A percentile compares a stretch with the other conserved stretches of the same genome.
These are phyloP conservation scores for Camelina hispida DNA, from an alignment of 345 rosid genomes.

Conservation along the genomic window DNA sequence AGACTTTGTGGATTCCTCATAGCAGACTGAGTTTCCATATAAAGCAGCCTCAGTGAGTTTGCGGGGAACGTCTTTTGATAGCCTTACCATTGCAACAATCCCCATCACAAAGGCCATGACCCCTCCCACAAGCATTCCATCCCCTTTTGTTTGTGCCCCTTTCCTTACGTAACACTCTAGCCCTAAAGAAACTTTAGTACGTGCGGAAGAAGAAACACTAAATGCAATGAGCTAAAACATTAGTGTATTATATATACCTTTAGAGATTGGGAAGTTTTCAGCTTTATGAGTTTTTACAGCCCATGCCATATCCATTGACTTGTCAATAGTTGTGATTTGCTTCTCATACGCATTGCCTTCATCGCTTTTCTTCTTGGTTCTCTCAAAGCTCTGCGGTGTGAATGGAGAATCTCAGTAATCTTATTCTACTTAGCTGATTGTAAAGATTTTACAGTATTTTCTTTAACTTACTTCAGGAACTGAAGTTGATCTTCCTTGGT, in stretches of 20 bases:
- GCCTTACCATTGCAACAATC: slow-evolving; percentile 63
- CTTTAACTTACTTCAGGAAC: neutral
- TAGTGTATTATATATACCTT: slow-evolving; percentile 33
- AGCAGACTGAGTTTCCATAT: slow-evolving; percentile 53
- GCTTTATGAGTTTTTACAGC: slow-evolving; percentile 25
- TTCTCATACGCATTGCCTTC: slow-evolving; percentile 41
- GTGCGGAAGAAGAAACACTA: neutral
- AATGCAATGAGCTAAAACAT: neutral
- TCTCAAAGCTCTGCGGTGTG: slow-evolving; percentile 31
- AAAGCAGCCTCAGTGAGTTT: slow-evolving; percentile 65
- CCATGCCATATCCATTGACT: slow-evolving; percentile 47
- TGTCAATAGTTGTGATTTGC: slow-evolving; percentile 57
- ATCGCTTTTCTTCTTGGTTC: slow-evolving; percentile 34
- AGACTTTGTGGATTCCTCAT: slow-evolving; percentile 39
- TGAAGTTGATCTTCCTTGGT: slow-evolving; percentile 41
- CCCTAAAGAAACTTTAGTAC: slow-evolving; percentile 24
- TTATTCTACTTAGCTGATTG: neutral
- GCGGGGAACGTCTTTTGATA: slow-evolving; percentile 68
- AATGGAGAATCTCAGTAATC: slow-evolving; percentile 10
- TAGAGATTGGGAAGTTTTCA: slow-evolving; percentile 22
- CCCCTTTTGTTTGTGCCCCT: slow-evolving; percentile 41
- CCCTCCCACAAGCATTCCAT: slow-evolving; percentile 53
- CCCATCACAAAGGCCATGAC: slow-evolving; percentile 73
- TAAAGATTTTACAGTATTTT: neutral
- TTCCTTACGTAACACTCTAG: slow-evolving; percentile 41